Conservation (phyloP, 352 stramenopile species). For the Pythium rhizo-oryzae region DNA sequence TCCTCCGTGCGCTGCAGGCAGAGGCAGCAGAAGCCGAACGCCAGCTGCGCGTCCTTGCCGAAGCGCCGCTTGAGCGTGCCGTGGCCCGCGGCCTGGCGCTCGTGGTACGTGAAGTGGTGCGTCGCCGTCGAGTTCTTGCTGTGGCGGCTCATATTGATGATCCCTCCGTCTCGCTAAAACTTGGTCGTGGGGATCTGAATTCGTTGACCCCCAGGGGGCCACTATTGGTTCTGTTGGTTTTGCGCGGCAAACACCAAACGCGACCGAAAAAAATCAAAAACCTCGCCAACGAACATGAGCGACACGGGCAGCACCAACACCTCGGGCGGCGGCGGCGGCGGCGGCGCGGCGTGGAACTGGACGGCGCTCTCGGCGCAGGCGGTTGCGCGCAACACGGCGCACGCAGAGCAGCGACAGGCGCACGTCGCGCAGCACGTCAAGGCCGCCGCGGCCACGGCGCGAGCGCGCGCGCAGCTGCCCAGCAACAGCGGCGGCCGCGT, state of each 20-base stretch:
- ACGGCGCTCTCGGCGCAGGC: slow-evolving; percentile 44
- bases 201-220: neutral
- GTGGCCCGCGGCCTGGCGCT: slow-evolving; percentile 73
- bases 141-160: slow-evolving; percentile 87
- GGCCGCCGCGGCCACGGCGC: slow-evolving; percentile 16
- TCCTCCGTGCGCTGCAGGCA: slow-evolving; percentile 64
- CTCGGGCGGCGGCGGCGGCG: slow-evolving; percentile 1
- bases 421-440: slow-evolving; percentile 25
- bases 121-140: slow-evolving; percentile 89
- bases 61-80: slow-evolving; percentile 85
- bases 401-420: slow-evolving; percentile 21
- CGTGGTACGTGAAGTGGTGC: slow-evolving; percentile 88
- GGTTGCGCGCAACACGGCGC: slow-evolving; percentile 26
- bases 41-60: slow-evolving; percentile 76
- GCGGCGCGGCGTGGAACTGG: slow-evolving; percentile 52
- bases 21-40: slow-evolving; percentile 79
- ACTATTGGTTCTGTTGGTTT: slow-evolving; percentile 13
- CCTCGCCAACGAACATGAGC: neutral
- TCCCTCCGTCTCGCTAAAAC: too few species aligned
- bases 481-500: neutral
- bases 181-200: neutral
- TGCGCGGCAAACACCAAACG: neutral
- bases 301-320: slow-evolving; percentile 10
- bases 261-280: neutral
- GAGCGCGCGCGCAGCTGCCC: neutral